Base-by-base conservation (phyloP, 139 green algal genomes). In the Chlorella vulgaris region DNA sequence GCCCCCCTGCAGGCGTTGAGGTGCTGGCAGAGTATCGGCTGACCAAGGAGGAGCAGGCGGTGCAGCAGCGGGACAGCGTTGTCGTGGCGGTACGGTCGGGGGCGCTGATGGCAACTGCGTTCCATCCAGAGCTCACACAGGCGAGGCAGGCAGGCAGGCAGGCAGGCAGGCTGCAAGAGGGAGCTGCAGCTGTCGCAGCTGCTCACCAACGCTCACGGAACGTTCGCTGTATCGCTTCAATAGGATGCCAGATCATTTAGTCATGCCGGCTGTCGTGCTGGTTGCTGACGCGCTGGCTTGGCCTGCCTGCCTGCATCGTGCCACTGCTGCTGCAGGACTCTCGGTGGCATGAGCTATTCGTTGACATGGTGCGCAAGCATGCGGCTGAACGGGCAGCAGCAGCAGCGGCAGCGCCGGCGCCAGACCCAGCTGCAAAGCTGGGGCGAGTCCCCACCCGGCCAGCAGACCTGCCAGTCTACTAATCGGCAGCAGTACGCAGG, bases 101-200 rank as follows among this genome's bases (percentile, higher is more conserved):
- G 2, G 82, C 90, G 26, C 89, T 99, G 26, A 82, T 99, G 74
- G 97, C 95, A 1, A 99, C 97, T 4, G 92, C 97, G 3, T 99
- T 99, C 87, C 97, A 99, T 81, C 96, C 96, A 36, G 96, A 99
- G 89, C 90, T 99, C 7, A 99, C 96, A 18, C 7, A 88, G 96
- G 47, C 71, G 18, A 1, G 74, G 1, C 15, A 42, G n/a, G n/a
- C n/a, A n/a, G n/a, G n/a, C n/a, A n/a, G n/a, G n/a, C n/a, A n/a
- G n/a, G n/a, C n/a, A n/a, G n/a, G n/a, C n/a, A n/a, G n/a, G n/a
- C n/a, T n/a, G n/a, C n/a, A n/a, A n/a, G n/a, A n/a, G n/a, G n/a
- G n/a, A n/a, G n/a, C n/a, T n/a, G n/a, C n/a, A n/a, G n/a, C n/a
- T n/a, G n/a, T n/a, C n/a, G n/a, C n/a, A n/a, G n/a, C n/a, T n/a